These are phyloP conservation scores for Pseudocercospora musae DNA, from an alignment of 2,329 filamentous ascomycete genomes.

Conservation along the genomic window DNA sequence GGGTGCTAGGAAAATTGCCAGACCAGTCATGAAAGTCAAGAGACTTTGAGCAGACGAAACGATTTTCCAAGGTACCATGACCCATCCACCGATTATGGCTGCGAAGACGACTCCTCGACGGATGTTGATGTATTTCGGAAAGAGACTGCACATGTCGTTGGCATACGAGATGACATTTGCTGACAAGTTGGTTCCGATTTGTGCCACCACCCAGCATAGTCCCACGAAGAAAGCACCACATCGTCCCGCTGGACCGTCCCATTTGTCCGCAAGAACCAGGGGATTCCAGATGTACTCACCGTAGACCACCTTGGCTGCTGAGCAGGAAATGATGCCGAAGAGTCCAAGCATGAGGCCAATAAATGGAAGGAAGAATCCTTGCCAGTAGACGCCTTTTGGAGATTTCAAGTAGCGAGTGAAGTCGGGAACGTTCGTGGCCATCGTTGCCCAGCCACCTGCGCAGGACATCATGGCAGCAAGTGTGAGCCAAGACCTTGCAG, in stretches of 20 bases:
- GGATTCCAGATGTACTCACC: constrained; percentile 44
- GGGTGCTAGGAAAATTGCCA: constrained; percentile 63
- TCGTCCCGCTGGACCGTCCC: constrained; percentile 32
- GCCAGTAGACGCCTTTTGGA: constrained; percentile 35
- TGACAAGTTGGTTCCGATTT: constrained; percentile 52
- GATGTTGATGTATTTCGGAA: constrained; percentile 52
- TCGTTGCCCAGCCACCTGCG: constrained; percentile 35
- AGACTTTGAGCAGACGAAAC: constrained; percentile 57
- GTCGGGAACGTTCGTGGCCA: constrained; percentile 38
- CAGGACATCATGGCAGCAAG: constrained; percentile 31
- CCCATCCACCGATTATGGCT: constrained; percentile 50
- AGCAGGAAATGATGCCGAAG: constrained; percentile 57
- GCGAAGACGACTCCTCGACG: constrained; percentile 44
- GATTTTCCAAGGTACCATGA: constrained; percentile 60
- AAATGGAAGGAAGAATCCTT: constrained; percentile 45
- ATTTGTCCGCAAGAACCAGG: constrained; percentile 37
- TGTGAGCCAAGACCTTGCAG: constrained; percentile 28
- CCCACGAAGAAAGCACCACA: constrained; percentile 36
- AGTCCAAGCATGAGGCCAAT: constrained; percentile 49
- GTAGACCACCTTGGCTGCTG: constrained; percentile 53
- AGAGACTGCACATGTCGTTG: constrained; percentile 52
- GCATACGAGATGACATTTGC: constrained; percentile 54
- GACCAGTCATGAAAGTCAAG: constrained; percentile 57
- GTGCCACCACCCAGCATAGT: constrained; percentile 51
- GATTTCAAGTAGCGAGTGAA: constrained; percentile 37